These are phyloP conservation scores for Penstemon eatonii DNA, from an alignment of 257 asterid species.

Conservation along the genomic window DNA sequence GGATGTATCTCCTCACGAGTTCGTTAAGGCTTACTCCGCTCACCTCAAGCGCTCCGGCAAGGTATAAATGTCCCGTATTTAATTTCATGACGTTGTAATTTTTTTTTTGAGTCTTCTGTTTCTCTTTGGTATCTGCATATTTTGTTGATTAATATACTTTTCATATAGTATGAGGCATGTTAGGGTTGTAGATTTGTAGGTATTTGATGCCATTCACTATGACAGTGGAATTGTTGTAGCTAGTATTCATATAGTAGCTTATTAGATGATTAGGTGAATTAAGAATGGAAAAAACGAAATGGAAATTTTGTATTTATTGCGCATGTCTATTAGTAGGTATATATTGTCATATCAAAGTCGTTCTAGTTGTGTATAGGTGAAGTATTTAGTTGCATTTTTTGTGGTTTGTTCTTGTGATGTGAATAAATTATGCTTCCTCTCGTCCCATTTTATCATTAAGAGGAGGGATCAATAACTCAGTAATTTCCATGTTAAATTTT, in stretches of 20 bases:
- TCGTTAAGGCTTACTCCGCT: conserved; percentile 75
- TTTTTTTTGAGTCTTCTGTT: background rate
- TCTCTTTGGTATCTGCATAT: background rate
- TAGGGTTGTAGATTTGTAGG: background rate
- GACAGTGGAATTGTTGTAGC: background rate
- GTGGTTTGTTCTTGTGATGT: too few species aligned
- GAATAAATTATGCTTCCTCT: background rate
- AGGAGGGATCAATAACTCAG: background rate
- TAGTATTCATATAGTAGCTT: background rate
- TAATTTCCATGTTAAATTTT: background rate
- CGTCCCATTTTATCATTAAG: background rate
- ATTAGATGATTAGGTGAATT: too few species aligned
- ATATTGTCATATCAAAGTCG: too few species aligned
- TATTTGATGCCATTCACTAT: background rate
- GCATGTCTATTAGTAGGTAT: background rate
- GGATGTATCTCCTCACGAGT: conserved; percentile 89
- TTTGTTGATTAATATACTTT: background rate
- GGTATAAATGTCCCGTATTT: conserved; percentile 37
- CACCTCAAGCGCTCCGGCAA: conserved; percentile 97
- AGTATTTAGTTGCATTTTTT: too few species aligned
- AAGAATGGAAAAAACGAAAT: background rate
- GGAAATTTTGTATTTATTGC: background rate
- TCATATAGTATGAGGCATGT: background rate
- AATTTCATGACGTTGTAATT: background rate
- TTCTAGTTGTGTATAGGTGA: too few species aligned